Evolutionary conservation across 2,329 filamentous ascomycete genomes (phyloP).

Genomic region (Zalaria sp.): DNA sequence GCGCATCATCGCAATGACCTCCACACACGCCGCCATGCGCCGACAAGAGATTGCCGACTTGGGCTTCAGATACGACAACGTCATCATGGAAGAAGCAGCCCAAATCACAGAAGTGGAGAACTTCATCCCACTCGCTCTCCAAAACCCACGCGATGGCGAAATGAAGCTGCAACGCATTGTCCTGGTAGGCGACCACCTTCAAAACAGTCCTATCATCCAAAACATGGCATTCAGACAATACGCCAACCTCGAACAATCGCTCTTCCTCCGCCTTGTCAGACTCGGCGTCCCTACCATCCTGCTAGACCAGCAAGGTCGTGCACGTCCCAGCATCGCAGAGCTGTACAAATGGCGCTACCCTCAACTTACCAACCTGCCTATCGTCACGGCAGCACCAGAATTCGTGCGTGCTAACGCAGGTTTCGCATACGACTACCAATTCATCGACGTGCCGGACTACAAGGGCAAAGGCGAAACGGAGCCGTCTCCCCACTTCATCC

Average conservation of each 20-base stretch:
- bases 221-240: conserved; percentile 90
- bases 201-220: conserved; percentile 93
- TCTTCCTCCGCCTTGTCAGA: conserved; percentile 82
- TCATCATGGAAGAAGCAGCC: conserved; percentile 96
- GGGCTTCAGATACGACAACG: conserved; percentile 96
- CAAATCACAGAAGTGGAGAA: conserved; percentile 97
- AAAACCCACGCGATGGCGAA: conserved; percentile 60
- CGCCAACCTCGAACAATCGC: conserved; percentile 87
- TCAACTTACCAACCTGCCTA: conserved; percentile 62
- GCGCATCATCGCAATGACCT: conserved; percentile 97
- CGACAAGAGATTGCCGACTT: conserved; percentile 77
- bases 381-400: conserved; percentile 53
- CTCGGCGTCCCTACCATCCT: conserved; percentile 83
- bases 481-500: conserved; percentile 85
- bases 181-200: conserved; percentile 86
- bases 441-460: conserved; percentile 90
- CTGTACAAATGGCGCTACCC: conserved; percentile 92
- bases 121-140: conserved; percentile 88
- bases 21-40: conserved; percentile 91
- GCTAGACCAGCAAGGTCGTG: conserved; percentile 86
- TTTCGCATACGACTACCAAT: conserved; percentile 89
- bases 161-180: conserved; percentile 75
- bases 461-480: conserved; percentile 80
- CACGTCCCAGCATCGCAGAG: conserved; percentile 70
- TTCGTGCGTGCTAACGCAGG: conserved; percentile 78